phyloP scores from a whole-genome alignment of 208 protist genomes.

The Angomonas ambiguus region DNA sequence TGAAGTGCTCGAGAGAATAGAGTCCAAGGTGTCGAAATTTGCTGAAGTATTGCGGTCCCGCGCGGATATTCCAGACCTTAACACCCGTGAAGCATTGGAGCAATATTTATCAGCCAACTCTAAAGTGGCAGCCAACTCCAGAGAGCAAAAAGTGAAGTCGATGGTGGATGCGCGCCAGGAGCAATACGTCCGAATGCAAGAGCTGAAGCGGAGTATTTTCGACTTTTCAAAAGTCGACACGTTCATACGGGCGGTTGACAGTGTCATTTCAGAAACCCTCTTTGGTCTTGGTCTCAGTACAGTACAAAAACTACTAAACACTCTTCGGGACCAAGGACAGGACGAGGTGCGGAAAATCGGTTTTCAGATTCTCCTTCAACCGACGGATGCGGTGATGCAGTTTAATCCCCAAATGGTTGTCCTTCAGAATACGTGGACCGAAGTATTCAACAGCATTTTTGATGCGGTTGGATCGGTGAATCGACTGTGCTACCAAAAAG shows the following conservation, averaged over 20 bases:
- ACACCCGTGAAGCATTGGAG: constrained; percentile 86
- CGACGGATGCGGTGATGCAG: constrained; percentile 52
- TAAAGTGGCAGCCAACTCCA: constrained; percentile 25
- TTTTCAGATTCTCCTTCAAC: constrained; percentile 86
- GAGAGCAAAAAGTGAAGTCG: constrained; percentile 77
- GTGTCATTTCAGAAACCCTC: constrained; percentile 80
- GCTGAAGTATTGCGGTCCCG: constrained; percentile 72
- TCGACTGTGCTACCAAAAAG: constrained; percentile 78
- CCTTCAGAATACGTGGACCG: constrained; percentile 51
- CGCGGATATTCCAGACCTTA: constrained; percentile 90
- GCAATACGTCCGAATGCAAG: constrained; percentile 72
- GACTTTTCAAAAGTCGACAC: constrained; percentile 88
- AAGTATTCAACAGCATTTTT: constrained; percentile 62
- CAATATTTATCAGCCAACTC: constrained; percentile 88
- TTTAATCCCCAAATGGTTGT: constrained; percentile 70
- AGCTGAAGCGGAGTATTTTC: constrained; percentile 90
- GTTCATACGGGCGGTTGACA: constrained; percentile 89
- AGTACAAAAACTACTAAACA: constrained; percentile 65
- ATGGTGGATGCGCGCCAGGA: constrained; percentile 91
- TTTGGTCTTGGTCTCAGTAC: constrained; percentile 67
- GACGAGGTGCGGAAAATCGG: constrained; percentile 73
- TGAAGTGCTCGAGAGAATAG: constrained; percentile 68
- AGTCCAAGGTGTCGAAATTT: constrained; percentile 79
- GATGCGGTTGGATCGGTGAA: constrained; percentile 45
- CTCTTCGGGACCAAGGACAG: constrained; percentile 47